Conservation (phyloP, 2,329 filamentous ascomycete genomes). For the Tolypocladium cylindrosporum region DNA sequence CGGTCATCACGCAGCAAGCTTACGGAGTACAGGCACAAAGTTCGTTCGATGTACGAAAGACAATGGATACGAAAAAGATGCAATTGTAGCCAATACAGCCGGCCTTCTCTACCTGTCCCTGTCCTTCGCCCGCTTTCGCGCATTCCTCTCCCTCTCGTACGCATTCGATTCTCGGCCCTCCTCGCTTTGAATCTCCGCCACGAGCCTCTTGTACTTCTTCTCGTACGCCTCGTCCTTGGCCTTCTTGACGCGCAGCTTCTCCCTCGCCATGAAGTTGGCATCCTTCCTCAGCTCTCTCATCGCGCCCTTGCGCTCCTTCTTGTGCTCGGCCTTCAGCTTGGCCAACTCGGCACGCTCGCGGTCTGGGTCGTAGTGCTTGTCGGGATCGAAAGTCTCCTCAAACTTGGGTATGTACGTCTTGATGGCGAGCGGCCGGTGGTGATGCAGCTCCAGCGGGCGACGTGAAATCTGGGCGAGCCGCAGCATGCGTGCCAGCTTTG, state of each 20-base stretch:
- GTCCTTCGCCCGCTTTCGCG: conserved; percentile 56
- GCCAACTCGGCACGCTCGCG: conserved; percentile 76
- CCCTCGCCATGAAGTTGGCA: conserved; percentile 82
- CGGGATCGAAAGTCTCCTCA: conserved; percentile 88
- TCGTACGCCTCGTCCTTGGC: conserved; percentile 89
- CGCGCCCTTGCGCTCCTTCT: conserved; percentile 89
- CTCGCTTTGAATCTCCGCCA: conserved; percentile 92
- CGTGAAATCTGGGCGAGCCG: conserved; percentile 55
- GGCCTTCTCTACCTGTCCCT: conserved; percentile 29
- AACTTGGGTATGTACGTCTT: conserved; percentile 87
- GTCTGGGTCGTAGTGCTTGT: conserved; percentile 95
- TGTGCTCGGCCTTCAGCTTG: conserved; percentile 83
- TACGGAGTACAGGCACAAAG: not conserved
- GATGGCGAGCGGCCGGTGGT: conserved; percentile 82
- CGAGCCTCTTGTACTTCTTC: conserved; percentile 84
- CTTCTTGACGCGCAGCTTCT: conserved; percentile 87
- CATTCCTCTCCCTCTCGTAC: conserved; percentile 79
- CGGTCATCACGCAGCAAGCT: no score
- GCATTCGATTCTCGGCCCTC: conserved; percentile 78
- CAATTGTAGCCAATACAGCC: not conserved
- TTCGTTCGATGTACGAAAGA: no score
- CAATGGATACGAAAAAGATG: not conserved
- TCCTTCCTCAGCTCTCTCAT: conserved; percentile 93
- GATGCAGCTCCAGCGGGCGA: conserved; percentile 75
- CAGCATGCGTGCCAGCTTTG: conserved; percentile 44